Percentiles rank a stretch among this genome's conserved stretches.
These are phyloP conservation scores for Globisporangium cederbergense DNA, from an alignment of 352 stramenopile species.

Conservation along the genomic window DNA sequence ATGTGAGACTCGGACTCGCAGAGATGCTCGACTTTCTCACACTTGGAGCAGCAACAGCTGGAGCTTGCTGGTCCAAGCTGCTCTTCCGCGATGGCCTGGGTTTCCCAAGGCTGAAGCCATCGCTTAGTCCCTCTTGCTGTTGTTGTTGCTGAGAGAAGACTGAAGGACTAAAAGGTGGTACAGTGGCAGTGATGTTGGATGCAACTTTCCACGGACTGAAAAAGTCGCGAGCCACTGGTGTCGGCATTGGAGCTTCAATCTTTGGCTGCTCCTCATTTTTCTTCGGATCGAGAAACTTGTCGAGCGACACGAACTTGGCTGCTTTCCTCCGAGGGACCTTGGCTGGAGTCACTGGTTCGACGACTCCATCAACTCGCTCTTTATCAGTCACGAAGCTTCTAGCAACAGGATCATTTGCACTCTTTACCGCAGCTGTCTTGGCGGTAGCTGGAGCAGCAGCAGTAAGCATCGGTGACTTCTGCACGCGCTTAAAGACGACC, in stretches of 20 bases:
- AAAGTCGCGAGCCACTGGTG: slow-evolving; percentile 5
- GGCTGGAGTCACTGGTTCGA: background rate
- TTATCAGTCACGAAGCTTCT: background rate
- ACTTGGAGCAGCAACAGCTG: slow-evolving; percentile 7
- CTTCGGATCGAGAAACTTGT: slow-evolving; percentile 35
- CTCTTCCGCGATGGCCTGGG: slow-evolving; percentile 27
- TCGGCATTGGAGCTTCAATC: background rate
- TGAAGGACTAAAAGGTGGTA: background rate
- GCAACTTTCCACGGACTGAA: slow-evolving; percentile 20
- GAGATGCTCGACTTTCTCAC: slow-evolving; percentile 29
- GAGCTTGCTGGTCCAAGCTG: slow-evolving; percentile 21
- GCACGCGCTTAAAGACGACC: background rate
- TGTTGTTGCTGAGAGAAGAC: background rate
- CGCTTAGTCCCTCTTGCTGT: background rate
- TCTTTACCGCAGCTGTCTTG: background rate
- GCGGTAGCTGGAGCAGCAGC: background rate
- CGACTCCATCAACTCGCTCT: background rate
- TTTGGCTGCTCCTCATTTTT: slow-evolving; percentile 20
- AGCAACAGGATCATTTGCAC: background rate
- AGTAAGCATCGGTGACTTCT: background rate
- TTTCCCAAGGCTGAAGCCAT: slow-evolving; percentile 25
- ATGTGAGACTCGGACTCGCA: slow-evolving; percentile 30
- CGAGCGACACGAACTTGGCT: slow-evolving; percentile 58
- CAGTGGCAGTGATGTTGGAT: background rate
- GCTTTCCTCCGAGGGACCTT: slow-evolving; percentile 21